A percentile compares a stretch with the other conserved stretches of the same genome.
Conservation (phyloP, 305 asterid species). For the Plantago rigida region DNA sequence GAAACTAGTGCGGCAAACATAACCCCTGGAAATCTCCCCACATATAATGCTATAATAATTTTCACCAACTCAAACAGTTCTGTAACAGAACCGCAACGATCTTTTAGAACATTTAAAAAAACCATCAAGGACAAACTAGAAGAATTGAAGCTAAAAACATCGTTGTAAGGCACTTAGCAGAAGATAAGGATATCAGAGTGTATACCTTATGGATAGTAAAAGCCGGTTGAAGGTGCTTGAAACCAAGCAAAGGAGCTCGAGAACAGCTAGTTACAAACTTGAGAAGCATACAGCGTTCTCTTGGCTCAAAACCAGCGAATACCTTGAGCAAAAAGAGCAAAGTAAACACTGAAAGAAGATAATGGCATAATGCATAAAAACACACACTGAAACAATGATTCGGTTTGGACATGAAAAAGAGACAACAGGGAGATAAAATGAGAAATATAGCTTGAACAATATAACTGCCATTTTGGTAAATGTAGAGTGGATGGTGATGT, state of each 20-base stretch:
- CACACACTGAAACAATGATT: slow-evolving; percentile 4
- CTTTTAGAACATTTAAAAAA: background rate
- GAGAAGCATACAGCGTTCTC: slow-evolving; percentile 84
- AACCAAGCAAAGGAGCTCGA: slow-evolving; percentile 90
- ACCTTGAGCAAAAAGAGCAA: slow-evolving; percentile 42
- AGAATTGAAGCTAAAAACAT: slow-evolving; percentile 20
- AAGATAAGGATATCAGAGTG: slow-evolving; percentile 15
- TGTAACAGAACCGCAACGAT: background rate
- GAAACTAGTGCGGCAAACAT: too few species aligned
- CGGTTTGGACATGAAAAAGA: background rate
- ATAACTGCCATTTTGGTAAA: too few species aligned
- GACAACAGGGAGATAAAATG: background rate
- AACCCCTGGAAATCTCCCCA: too few species aligned
- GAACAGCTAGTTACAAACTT: slow-evolving; percentile 98
- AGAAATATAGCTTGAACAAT: too few species aligned
- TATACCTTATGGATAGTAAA: slow-evolving; percentile 89
- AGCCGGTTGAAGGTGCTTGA: slow-evolving; percentile 87
- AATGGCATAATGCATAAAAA: background rate
- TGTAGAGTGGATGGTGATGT: too few species aligned
- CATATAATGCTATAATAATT: background rate
- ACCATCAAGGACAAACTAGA: slow-evolving; percentile 21
- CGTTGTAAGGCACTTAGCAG: background rate
- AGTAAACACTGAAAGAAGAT: slow-evolving; percentile 12
- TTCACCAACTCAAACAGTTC: background rate
- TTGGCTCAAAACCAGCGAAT: slow-evolving; percentile 66